A percentile compares a stretch with the other conserved stretches of the same genome.
Evolutionary conservation across 768 basidiomycete genomes (phyloP).

Genomic region (Neoboletus magnificus): DNA sequence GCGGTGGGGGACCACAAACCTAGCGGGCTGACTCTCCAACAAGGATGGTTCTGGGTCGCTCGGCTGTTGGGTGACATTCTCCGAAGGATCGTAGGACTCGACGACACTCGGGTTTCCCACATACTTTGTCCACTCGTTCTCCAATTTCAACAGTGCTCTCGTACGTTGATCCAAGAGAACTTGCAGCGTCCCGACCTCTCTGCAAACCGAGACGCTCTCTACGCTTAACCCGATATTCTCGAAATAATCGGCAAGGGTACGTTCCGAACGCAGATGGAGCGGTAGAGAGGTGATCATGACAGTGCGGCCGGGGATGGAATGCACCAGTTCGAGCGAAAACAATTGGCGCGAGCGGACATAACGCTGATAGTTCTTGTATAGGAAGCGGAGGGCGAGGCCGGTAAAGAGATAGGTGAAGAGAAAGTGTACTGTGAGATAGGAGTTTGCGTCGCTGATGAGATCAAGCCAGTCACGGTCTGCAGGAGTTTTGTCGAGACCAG

Average conservation of each 20-base stretch:
- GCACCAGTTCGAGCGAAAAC: conserved; percentile 91
- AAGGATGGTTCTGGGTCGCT: conserved; percentile 50
- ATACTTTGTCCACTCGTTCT: conserved; percentile 84
- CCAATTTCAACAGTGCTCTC: conserved; percentile 71
- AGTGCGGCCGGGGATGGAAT: conserved; percentile 91
- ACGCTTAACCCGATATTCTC: conserved; percentile 84
- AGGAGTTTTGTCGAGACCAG: conserved; percentile 24
- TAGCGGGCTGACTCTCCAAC: conserved; percentile 49
- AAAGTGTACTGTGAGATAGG: conserved; percentile 85
- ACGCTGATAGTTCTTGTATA: conserved; percentile 84
- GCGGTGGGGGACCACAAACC: conserved; percentile 72
- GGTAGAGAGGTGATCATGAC: conserved; percentile 87
- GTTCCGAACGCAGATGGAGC: conserved; percentile 78
- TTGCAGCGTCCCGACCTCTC: conserved; percentile 76
- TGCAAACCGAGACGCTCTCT: conserved; percentile 87
- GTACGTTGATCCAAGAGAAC: conserved; percentile 76
- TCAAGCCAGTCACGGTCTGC: conserved; percentile 71
- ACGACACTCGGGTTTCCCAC: conserved; percentile 92
- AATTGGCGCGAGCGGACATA: conserved; percentile 90
- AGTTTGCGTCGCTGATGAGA: conserved; percentile 85
- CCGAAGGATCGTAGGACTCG: conserved; percentile 73
- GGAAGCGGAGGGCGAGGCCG: conserved; percentile 76
- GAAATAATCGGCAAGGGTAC: conserved; percentile 87
- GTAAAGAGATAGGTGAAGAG: conserved; percentile 95
- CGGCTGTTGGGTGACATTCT: conserved; percentile 46